Evolutionary conservation across 345 rosid genomes (phyloP), one percentile per base, ranked within the genome.

Genomic region (Sisymbrium altissimum): DNA sequence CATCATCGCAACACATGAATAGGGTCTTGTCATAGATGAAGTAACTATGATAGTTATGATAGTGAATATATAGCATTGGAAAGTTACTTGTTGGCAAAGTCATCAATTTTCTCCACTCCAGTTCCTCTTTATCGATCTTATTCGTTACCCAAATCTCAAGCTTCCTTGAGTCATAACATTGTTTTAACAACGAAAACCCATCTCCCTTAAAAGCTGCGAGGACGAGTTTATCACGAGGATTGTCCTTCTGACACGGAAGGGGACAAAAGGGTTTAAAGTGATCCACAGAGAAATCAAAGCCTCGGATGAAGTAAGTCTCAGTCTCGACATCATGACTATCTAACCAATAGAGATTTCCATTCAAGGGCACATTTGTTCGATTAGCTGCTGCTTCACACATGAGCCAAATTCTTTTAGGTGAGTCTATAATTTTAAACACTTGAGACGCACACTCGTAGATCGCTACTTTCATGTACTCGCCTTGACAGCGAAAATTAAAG

Each of bases 321-420:
- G 41, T 38, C 41, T 38, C 43, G 14, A 10, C 14, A 39, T 39
- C 15, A 41, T 2, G 2, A 66, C 11, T 7, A n/a, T n/a, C n/a
- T 23, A 66, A 0, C 61, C 61, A 66, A 5, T 66, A 52, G 12
- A 66, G 23, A 52, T 66, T 23, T n/a, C 61, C 71, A 52, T 66
- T 52, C 27, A 66, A 36, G 17, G 25, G 23, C 7, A 50, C 25
- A 3, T 10, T 9, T 1, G 9, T 66, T 9, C 6, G 17, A 13
- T 41, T 13, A 41, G 15, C 18, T 43, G 8, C 27, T 1, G 18
- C 2, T 23, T 23, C 6, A 3, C 14, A 4, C 29, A 1, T 21
- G 55, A 19, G 38, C 38, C 38, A 7, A 1, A 1, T 35, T 35
- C 1, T 35, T 7, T 7, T 10, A 6, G 33, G 9, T 33, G 36